These are phyloP conservation scores for Coemansia asiatica DNA, from an alignment of 192 early-diverging fungal genomes.

Conservation along the genomic window DNA sequence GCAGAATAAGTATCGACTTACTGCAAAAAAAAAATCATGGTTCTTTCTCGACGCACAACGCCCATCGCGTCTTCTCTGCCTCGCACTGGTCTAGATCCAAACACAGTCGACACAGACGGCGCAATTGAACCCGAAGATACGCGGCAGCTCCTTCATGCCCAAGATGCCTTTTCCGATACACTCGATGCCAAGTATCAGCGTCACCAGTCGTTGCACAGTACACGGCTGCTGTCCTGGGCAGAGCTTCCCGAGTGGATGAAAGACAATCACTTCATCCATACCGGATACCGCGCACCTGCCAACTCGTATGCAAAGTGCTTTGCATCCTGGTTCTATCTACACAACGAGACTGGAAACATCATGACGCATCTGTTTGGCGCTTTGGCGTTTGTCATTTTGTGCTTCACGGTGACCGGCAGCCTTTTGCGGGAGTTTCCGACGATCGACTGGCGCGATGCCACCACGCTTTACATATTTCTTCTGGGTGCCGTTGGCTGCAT, in stretches of 20 bases:
- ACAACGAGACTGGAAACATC: conserved; percentile 95
- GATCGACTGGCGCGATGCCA: conserved; percentile 62
- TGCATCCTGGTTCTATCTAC: conserved; percentile 73
- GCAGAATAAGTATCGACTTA: not conserved
- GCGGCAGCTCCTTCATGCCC: conserved; percentile 10
- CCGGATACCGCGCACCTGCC: conserved; percentile 77
- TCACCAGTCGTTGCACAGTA: conserved; percentile 9
- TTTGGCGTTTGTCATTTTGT: conserved; percentile 57
- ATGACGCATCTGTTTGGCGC: conserved; percentile 82
- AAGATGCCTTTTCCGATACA: conserved; percentile 1
- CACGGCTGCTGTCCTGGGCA: conserved; percentile 30
- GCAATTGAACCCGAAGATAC: conserved; percentile 2
- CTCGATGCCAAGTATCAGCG: not conserved
- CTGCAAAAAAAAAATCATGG: conserved; percentile 17
- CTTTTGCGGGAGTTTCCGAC: conserved; percentile 53
- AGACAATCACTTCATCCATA: conserved; percentile 79
- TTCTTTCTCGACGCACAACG: conserved; percentile 21
- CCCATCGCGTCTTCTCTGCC: conserved; percentile 7
- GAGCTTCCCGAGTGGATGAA: conserved; percentile 75
- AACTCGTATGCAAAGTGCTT: conserved; percentile 76
- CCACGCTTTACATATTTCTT: conserved; percentile 75
- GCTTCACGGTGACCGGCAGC: conserved; percentile 52
- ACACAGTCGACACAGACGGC: conserved; percentile 4
- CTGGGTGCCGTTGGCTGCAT: conserved; percentile 75
- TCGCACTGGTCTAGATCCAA: conserved; percentile 7